These are phyloP conservation scores for Talaromyces ruber DNA, from an alignment of 495 filamentous ascomycete genomes.

Conservation along the genomic window DNA sequence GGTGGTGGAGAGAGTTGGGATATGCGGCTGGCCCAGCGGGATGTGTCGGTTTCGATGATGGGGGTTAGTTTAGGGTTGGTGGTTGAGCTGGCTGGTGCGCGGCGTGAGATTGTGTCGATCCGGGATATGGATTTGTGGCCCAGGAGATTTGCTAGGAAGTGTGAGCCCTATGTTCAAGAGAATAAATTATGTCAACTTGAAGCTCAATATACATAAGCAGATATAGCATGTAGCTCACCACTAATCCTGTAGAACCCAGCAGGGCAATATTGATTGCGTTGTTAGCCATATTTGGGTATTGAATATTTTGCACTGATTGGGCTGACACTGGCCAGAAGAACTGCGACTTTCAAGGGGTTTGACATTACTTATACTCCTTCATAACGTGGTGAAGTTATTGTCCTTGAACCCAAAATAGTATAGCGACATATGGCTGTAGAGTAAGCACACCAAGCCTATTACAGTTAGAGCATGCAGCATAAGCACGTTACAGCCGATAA, in stretches of 20 bases:
- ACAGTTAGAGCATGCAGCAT: not conserved
- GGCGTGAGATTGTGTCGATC: conserved; percentile 40
- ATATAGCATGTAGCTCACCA: conserved; percentile 24
- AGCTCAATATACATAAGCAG: not conserved
- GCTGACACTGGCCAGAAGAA: not conserved
- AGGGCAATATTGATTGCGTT: conserved; percentile 36
- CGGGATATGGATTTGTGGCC: conserved; percentile 26
- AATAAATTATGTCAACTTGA: not conserved
- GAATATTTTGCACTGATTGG: not conserved
- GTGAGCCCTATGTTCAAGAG: conserved; percentile 27
- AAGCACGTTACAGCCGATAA: not conserved
- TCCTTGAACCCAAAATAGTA: not conserved
- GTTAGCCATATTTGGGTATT: conserved; percentile 3
- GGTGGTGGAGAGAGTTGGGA: conserved; percentile 46
- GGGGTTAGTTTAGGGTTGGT: conserved; percentile 34
- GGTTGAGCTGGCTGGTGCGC: conserved; percentile 23
- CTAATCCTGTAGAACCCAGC: conserved; percentile 39
- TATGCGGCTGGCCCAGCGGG: conserved; percentile 50
- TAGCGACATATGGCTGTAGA: not conserved
- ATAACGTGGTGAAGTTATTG: not conserved
- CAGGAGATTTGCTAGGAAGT: conserved; percentile 40
- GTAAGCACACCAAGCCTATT: not conserved
- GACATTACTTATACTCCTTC: not conserved
- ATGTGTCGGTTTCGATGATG: conserved; percentile 33
- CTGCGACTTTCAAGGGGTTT: not conserved